These are phyloP conservation scores for Tulasnella calospora DNA, from an alignment of 768 basidiomycete genomes.

Conservation along the genomic window DNA sequence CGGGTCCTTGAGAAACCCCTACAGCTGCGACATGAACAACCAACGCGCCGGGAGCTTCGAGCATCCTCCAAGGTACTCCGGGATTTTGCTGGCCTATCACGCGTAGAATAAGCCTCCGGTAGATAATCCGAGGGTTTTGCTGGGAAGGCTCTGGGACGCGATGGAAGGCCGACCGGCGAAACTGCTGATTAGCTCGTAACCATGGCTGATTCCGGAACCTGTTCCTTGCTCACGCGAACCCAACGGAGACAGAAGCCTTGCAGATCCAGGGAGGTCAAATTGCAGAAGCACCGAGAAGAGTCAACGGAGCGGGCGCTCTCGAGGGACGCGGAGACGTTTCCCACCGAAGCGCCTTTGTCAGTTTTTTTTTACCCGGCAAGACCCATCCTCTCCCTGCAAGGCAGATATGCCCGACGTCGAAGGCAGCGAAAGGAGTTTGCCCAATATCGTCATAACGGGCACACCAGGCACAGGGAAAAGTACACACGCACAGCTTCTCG, in stretches of 20 bases:
- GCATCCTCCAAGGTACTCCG: not conserved
- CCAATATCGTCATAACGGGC: constrained; percentile 75
- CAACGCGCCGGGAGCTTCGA: not conserved
- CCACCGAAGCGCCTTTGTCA: not conserved
- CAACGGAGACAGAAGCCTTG: constrained; percentile 9
- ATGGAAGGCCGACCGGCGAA: not conserved
- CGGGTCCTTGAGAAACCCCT: not conserved
- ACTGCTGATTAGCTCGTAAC: not conserved
- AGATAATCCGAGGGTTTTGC: not conserved
- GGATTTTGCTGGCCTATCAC: not conserved
- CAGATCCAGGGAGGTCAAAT: constrained; percentile 13
- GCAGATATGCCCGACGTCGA: constrained; percentile 2
- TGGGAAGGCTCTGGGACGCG: not conserved
- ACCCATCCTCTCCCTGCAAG: not conserved
- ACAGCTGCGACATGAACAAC: not conserved
- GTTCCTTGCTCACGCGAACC: not conserved
- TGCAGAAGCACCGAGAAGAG: not conserved
- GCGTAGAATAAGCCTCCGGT: not conserved
- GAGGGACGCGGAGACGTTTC: not conserved
- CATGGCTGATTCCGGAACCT: not conserved
- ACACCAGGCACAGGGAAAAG: constrained; percentile 78
- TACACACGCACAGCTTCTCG: constrained; percentile 82
- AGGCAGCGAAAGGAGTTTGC: constrained; percentile 4
- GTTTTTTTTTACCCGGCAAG: not conserved
- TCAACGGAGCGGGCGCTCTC: not conserved